phyloP scores from a whole-genome alignment of 2,329 filamentous ascomycete genomes.

The Cercospora zeina region DNA sequence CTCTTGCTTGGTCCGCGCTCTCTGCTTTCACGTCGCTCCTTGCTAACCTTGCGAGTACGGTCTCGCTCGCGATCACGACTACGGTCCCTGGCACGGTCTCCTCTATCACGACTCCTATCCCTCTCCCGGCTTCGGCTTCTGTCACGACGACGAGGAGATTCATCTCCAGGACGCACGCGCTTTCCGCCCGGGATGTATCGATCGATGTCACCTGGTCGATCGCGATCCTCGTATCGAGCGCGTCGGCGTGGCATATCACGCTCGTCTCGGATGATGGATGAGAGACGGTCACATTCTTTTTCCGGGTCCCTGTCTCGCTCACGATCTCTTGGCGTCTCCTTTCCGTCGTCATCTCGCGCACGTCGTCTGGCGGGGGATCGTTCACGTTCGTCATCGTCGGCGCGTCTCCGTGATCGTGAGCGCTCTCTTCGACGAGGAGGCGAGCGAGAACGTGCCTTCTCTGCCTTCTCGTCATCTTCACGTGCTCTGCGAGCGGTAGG shows the following conservation, averaged over 20 bases:
- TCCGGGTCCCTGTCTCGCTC: slow-evolving; percentile 24
- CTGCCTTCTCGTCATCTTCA: slow-evolving; percentile 22
- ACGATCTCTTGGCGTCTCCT: slow-evolving; percentile 29
- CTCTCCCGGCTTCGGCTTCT: slow-evolving; percentile 25
- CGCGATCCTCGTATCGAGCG: slow-evolving; percentile 32
- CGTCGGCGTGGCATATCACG: slow-evolving; percentile 22
- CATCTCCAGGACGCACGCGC: slow-evolving; percentile 19
- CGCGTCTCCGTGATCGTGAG: slow-evolving; percentile 33
- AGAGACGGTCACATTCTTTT: slow-evolving; percentile 17
- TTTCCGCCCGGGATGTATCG: slow-evolving; percentile 41
- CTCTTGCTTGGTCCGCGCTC: slow-evolving; percentile 16
- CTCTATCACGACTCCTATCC: slow-evolving; percentile 35
- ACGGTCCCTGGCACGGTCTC: slow-evolving; percentile 26
- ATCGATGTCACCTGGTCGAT: slow-evolving; percentile 36
- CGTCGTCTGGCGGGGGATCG: slow-evolving; percentile 13
- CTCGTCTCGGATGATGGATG: slow-evolving; percentile 24
- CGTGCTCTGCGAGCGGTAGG: slow-evolving; percentile 22
- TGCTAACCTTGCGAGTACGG: slow-evolving; percentile 6
- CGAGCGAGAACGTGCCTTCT: slow-evolving; percentile 14
- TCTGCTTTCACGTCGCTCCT: slow-evolving; percentile 8
- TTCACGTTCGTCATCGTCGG: slow-evolving; percentile 28
- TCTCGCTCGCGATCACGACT: slow-evolving; percentile 12
- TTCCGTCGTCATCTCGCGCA: slow-evolving; percentile 22
- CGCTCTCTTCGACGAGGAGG: slow-evolving; percentile 16
- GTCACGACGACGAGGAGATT: slow-evolving; percentile 14